Conservation (phyloP, 176 grass and related monocot genomes). For the Paspalum vaginatum region DNA sequence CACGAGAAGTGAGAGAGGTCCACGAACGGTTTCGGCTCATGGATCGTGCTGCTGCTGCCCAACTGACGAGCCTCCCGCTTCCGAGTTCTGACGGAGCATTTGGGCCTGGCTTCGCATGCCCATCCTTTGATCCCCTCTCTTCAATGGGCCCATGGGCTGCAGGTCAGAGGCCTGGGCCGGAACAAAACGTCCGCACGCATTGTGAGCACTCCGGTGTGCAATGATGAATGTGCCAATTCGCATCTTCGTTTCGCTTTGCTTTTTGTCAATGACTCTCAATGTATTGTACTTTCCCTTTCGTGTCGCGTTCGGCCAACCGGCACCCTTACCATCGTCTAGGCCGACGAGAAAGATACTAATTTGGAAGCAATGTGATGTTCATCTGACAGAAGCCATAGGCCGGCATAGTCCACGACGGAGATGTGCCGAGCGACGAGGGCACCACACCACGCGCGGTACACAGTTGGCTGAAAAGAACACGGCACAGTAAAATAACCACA, state of each 20-base stretch:
- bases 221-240: neutral
- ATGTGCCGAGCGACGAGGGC: slow-evolving; percentile 11
- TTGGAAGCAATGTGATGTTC: neutral
- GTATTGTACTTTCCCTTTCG: neutral
- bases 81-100: no score
- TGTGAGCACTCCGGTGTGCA: no score
- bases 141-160: neutral
- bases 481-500: slow-evolving; percentile 13
- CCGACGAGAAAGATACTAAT: neutral
- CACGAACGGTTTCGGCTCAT: no score
- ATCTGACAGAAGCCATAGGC: neutral
- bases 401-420: neutral
- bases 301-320: neutral
- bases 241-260: neutral
- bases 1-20: no score
- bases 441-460: slow-evolving; percentile 8
- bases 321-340: no score
- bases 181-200: neutral
- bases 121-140: neutral
- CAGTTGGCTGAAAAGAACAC: slow-evolving; percentile 28
- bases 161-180: neutral
- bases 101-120: neutral
- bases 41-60: no score
- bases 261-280: no score
- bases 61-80: no score